These are phyloP conservation scores for Buddleja alternifolia DNA, from an alignment of 257 asterid genomes.

Conservation along the genomic window DNA sequence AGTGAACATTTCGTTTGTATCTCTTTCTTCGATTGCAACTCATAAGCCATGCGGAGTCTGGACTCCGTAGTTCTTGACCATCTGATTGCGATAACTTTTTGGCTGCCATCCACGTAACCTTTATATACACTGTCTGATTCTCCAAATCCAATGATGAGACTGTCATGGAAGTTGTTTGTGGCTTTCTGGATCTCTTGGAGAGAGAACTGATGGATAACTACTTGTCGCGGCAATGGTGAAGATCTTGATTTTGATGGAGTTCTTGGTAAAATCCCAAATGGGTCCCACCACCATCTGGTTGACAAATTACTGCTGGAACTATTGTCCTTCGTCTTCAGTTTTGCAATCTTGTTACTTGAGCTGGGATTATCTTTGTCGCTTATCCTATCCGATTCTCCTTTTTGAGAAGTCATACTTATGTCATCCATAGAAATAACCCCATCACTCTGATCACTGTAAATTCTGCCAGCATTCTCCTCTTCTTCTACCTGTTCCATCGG, in stretches of 20 bases:
- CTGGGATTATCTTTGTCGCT: constrained; percentile 34
- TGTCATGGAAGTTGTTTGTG: constrained; percentile 55
- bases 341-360: constrained; percentile 29
- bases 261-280: constrained; percentile 49
- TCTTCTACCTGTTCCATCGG: constrained; percentile 40
- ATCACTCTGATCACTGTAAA: constrained; percentile 50
- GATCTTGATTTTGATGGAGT: constrained; percentile 51
- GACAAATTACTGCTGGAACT: constrained; percentile 26
- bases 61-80: constrained; percentile 50
- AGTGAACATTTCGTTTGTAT: constrained; percentile 37
- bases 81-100: constrained; percentile 50
- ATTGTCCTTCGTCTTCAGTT: constrained; percentile 40
- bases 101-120: constrained; percentile 46
- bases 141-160: constrained; percentile 56
- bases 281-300: constrained; percentile 60
- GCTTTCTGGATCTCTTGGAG: constrained; percentile 54
- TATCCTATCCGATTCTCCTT: constrained; percentile 41
- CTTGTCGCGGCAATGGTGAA: constrained; percentile 29
- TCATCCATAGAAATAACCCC: constrained; percentile 54
- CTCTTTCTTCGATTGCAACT: constrained; percentile 53
- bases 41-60: constrained; percentile 46
- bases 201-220: constrained; percentile 44
- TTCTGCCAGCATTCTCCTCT: constrained; percentile 40
- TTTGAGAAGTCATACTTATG: constrained; percentile 30
- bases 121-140: constrained; percentile 50